These are phyloP conservation scores for Penicillium subrubescens DNA, from an alignment of 495 filamentous ascomycete genomes.

Conservation along the genomic window DNA sequence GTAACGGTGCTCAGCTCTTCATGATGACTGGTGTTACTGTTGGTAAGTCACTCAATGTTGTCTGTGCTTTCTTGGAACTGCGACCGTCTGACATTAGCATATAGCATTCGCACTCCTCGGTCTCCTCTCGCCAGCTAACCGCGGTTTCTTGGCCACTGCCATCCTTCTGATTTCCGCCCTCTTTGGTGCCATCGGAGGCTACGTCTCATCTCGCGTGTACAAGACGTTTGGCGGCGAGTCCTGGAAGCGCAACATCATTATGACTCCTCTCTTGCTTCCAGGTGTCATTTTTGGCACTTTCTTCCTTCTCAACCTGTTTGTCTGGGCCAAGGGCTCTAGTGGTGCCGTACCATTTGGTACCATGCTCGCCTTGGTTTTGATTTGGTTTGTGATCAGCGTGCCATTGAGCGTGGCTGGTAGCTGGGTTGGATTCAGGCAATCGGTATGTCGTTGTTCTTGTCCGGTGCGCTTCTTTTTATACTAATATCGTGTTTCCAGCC, in stretches of 20 bases:
- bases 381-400: constrained; percentile 96
- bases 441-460: constrained; percentile 34
- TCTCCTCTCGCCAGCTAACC: constrained; percentile 92
- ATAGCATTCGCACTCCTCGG: constrained; percentile 84
- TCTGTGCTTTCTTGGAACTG: not conserved
- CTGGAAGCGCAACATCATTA: constrained; percentile 90
- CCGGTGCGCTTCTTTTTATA: not conserved
- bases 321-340: constrained; percentile 87
- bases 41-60: constrained; percentile 30
- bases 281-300: constrained; percentile 85
- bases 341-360: constrained; percentile 96
- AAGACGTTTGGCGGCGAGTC: constrained; percentile 88
- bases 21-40: constrained; percentile 97
- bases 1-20: constrained; percentile 93
- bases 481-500: constrained; percentile 31
- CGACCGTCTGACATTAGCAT: constrained; percentile 11
- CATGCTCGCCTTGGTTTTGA: constrained; percentile 88
- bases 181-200: constrained; percentile 91
- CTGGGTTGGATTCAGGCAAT: constrained; percentile 84
- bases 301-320: constrained; percentile 93
- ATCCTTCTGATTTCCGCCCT: constrained; percentile 91
- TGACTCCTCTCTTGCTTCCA: constrained; percentile 85
- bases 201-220: constrained; percentile 85
- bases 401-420: constrained; percentile 87
- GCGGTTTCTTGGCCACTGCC: constrained; percentile 87